Base-by-base conservation (phyloP, 441 rosid genomes). In the Brassica balearica region DNA sequence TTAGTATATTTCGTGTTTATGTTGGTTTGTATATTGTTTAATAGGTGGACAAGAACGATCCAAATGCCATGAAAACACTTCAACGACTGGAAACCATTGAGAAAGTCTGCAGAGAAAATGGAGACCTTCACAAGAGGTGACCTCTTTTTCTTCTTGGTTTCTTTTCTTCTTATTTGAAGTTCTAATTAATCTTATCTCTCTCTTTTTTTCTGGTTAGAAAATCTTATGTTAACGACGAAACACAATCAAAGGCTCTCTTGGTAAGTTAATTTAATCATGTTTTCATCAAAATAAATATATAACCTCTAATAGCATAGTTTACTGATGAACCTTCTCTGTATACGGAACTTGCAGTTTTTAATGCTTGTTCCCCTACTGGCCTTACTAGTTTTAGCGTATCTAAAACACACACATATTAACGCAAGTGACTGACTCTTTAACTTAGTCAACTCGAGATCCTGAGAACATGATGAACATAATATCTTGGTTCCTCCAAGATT, bases 11-110 rank as follows among this genome's bases (percentile, higher is more conserved):
- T 3, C 12, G 19, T 55, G 20, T 46, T 46, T 46, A 46, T 51
- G 23, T 17, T 53, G 22, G 59, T 8, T 56, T 56, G 25, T 2
- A n/a, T 41, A 60, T 61, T 25, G 65, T 6, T 12, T 25, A 36
- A 65, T 82, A 94, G 97, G 91, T 92, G 32, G 85, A 89, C 82
- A 82, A 71, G 77, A 84, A 79, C 15, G 93, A 94, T 85, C 96
- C 96, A 5, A 88, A 85, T 83, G 92, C 93, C 48, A 64, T 73
- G 64, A 85, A 87, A 72, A 88, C 88, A 23, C 67, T 85, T 67
- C 85, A 81, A 73, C 84, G 85, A 71, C 81, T 94, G 19, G 92
- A 92, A 74, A 86, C 90, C n/a, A 71, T 88, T 61, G 86, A 87
- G 84, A 89, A 86, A 73, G 71, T 84, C 25, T 94, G 97, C 90